Evolutionary conservation across 345 rosid species (phyloP), one percentile per base, ranked within the genome.

Genomic region (Abelmoschus esculentus): DNA sequence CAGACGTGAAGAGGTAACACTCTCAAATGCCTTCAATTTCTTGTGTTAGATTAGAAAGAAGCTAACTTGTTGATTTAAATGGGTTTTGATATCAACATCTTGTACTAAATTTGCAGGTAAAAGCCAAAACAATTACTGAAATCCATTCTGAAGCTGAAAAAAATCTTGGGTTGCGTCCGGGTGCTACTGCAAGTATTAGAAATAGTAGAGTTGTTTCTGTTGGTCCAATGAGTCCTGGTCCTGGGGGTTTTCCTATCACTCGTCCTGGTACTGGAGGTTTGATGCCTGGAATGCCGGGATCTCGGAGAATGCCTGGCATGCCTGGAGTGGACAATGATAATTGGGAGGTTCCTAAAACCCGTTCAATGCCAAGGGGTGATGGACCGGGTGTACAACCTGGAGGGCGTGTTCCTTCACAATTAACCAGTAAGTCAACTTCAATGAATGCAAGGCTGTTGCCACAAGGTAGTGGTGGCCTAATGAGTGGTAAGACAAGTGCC

Each of bases 271-370:
- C 86, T 0, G 99, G 99, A 8, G 97, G 97, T 32, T 78, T 95
- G 97, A 95, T 95, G 97, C 97, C 99, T 61, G 97, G 97, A 74
- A 90, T 90, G 97, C 99, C 96, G 2, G 96, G 97, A 68, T 62
- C 84, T 12, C 87, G 96, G 76, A 90, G 87, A 82, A 95, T 95
- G 99, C 97, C 95, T 22, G 97, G 96, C 49, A 83, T 85, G 92
- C 97, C 96, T n/a, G 96, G 89, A 54, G 74, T 75, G 57, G 97
- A 91, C 73, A 80, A 74, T 79, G 96, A 89, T 73, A 85, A 88
- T 71, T 91, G 98, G 99, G 97, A 87, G 78, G 73, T 85, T 32
- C 87, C 86, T 0, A 81, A 92, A 74, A 76, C 79, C 47, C 83
- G 90, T 12, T 78, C 97, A 28, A 83, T 84, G 85, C 90, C 90